Conservation (phyloP, 352 stramenopile species). For the Phytophthora sansomeana region DNA sequence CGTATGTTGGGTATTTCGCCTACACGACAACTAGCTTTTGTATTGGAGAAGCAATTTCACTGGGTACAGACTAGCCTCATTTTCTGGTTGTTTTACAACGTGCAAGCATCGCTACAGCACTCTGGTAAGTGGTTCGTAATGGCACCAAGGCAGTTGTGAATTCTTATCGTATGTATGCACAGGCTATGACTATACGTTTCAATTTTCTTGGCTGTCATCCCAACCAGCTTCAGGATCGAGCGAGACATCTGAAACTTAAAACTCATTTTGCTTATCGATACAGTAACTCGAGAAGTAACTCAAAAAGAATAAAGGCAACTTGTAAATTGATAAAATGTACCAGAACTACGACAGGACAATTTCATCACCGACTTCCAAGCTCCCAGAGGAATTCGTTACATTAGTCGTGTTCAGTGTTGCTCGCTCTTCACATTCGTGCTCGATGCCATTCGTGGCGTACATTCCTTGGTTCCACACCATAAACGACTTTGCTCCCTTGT, state of each 20-base stretch:
- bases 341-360: background rate
- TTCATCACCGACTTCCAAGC: background rate
- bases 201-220: background rate
- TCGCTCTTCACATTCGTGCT: conserved; percentile 20
- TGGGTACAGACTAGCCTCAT: conserved; percentile 37
- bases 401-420: conserved; percentile 9
- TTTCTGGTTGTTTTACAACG: conserved; percentile 45
- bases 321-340: no score
- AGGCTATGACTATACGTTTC: background rate
- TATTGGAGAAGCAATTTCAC: conserved; percentile 32
- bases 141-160: background rate
- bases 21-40: conserved; percentile 41
- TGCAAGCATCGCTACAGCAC: conserved; percentile 37
- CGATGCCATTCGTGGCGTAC: conserved; percentile 25
- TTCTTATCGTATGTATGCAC: background rate
- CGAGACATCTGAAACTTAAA: no score
- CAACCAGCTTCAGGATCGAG: background rate
- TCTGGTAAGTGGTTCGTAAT: conserved; percentile 25
- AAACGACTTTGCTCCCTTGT: conserved; percentile 31
- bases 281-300: no score
- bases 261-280: background rate
- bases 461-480: conserved; percentile 31
- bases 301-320: no score
- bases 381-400: conserved; percentile 1
- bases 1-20: conserved; percentile 29